These are phyloP conservation scores for Claviceps sp. DNA, from an alignment of 2,329 filamentous ascomycete genomes.

Conservation along the genomic window DNA sequence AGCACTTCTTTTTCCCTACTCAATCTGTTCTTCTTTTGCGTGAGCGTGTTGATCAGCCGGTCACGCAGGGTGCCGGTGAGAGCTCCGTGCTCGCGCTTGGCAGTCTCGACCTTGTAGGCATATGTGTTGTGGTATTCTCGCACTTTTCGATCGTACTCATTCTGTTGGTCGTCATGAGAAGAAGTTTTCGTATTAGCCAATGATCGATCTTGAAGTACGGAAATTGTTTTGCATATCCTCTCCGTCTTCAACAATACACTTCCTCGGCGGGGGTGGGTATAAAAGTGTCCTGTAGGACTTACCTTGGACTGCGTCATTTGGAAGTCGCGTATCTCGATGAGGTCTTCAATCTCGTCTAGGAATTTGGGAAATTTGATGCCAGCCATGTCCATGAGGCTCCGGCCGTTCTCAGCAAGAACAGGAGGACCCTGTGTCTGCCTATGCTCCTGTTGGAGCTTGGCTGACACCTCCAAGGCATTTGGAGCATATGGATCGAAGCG, in stretches of 20 bases:
- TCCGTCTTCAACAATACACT: too few species aligned
- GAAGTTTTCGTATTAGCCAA: background rate
- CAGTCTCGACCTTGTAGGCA: constrained; percentile 48
- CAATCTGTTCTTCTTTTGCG: constrained; percentile 49
- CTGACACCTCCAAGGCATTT: constrained; percentile 59
- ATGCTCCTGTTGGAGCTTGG: constrained; percentile 45
- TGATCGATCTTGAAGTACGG: too few species aligned
- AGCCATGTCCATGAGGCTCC: constrained; percentile 56
- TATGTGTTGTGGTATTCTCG: constrained; percentile 46
- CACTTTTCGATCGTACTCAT: constrained; percentile 49
- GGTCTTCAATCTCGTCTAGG: constrained; percentile 73
- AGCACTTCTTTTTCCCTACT: constrained; percentile 54
- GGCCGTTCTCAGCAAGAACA: constrained; percentile 27
- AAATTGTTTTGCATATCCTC: too few species aligned
- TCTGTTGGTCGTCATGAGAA: constrained; percentile 23
- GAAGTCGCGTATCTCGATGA: constrained; percentile 76
- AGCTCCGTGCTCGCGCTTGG: constrained; percentile 46
- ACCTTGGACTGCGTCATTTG: constrained; percentile 74
- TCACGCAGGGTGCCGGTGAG: constrained; percentile 49
- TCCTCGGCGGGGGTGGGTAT: too few species aligned
- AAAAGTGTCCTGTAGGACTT: constrained; percentile 18
- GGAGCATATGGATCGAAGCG: constrained; percentile 70
- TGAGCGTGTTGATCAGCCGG: constrained; percentile 53
- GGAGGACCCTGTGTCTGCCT: constrained; percentile 30
- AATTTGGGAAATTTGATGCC: constrained; percentile 79